Conservation (phyloP, 1,284 basidiomycete species). For the Sparassis latifolia region DNA sequence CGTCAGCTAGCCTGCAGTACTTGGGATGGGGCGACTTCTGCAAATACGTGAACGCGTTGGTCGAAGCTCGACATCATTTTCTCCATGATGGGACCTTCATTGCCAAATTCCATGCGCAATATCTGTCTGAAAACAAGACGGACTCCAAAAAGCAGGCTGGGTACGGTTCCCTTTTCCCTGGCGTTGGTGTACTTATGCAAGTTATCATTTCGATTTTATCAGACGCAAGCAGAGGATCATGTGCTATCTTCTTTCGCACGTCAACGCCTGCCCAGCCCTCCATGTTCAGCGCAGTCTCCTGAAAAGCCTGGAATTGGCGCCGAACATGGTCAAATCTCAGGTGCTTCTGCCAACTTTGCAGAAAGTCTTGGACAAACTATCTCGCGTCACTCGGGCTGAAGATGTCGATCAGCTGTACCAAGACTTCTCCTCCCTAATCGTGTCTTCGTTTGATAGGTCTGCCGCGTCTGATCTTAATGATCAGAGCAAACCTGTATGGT, state of each 20-base stretch:
- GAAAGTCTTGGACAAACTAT: constrained; percentile 29
- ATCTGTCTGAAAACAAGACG: constrained; percentile 39
- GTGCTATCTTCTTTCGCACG: constrained; percentile 82
- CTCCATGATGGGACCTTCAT: constrained; percentile 65
- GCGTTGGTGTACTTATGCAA: background rate
- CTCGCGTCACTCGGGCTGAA: constrained; percentile 2
- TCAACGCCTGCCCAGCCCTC: constrained; percentile 52
- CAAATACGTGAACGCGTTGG: constrained; percentile 58
- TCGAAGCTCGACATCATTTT: constrained; percentile 55
- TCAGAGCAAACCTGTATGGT: constrained; percentile 38
- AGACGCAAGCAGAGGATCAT: constrained; percentile 75
- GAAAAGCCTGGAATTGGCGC: constrained; percentile 50
- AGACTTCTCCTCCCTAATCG: constrained; percentile 41
- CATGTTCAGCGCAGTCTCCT: constrained; percentile 54
- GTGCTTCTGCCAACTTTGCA: constrained; percentile 61
- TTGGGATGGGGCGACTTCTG: constrained; percentile 69
- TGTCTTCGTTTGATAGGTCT: constrained; percentile 51
- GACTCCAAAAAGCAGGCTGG: constrained; percentile 61
- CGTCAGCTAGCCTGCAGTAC: constrained; percentile 66
- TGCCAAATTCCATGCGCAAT: constrained; percentile 54
- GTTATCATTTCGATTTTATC: constrained; percentile 8
- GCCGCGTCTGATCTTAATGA: constrained; percentile 42
- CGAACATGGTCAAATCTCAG: constrained; percentile 58
- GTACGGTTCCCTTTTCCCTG: constrained; percentile 32
- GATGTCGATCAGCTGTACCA: constrained; percentile 25